phyloP scores from a whole-genome alignment of 495 filamentous ascomycete species.

The Schizothecium vesticola region DNA sequence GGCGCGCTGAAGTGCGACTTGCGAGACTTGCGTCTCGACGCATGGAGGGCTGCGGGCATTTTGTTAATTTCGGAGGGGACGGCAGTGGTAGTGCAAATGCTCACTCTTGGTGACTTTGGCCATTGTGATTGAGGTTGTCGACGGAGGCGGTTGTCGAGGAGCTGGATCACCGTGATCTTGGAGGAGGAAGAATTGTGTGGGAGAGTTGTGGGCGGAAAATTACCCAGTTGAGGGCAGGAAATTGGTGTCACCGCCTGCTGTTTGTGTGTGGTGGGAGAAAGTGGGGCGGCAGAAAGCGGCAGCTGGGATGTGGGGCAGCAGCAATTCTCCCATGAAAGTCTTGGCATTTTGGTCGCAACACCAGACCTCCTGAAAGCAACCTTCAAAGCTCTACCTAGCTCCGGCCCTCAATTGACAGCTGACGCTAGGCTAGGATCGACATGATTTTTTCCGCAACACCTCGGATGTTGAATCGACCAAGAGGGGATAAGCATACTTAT shows the following conservation, averaged over 20 bases:
- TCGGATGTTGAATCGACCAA: background rate
- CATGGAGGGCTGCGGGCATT: conserved; percentile 32
- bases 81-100: background rate
- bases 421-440: background rate
- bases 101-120: conserved; percentile 31
- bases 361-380: background rate
- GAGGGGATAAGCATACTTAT: background rate
- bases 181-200: conserved; percentile 13
- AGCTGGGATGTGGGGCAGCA: background rate
- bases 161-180: conserved; percentile 31
- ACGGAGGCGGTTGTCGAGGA: conserved; percentile 25
- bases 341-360: background rate
- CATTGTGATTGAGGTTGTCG: conserved; percentile 33
- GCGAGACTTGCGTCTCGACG: conserved; percentile 93
- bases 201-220: conserved; percentile 10
- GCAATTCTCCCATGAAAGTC: background rate
- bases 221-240: background rate
- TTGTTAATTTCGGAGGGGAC: conserved; percentile 13
- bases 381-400: background rate
- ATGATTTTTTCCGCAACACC: background rate
- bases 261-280: background rate
- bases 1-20: conserved; percentile 94
- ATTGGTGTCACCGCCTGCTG: conserved; percentile 20
- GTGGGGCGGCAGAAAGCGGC: background rate
- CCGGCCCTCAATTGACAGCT: background rate